Evolutionary conservation across 768 basidiomycete genomes (phyloP), one percentile per base, ranked within the genome.

Genomic region (Multifurca ochricompacta): DNA sequence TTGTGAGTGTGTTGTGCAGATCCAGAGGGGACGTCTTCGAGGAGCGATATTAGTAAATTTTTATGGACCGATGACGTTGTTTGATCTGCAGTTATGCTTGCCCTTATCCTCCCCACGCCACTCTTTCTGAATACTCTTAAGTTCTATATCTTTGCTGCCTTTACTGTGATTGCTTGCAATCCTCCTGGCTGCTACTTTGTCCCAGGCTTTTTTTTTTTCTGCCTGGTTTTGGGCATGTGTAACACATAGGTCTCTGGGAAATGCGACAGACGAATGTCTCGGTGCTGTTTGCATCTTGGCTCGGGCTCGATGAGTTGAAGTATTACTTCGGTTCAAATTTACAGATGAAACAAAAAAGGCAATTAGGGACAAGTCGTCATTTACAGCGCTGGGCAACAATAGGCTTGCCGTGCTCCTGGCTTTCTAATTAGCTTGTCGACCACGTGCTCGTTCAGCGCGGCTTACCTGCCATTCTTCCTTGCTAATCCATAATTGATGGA

Each of bases 401-500:
- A 6, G 80, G 73, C 63, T 80, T 85, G 43, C 90, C 91, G 62
- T 90, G 87, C 65, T 92, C 89, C 84, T 90, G 36, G 25, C 53
- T 18, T 35, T 44, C 1, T 43, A 14, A 34, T 47, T 13, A 32
- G 19, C 19, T 25, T n/a, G 14, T n/a, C 28, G 21, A 39, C 5
- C 23, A 4, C 37, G 46, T 28, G 27, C 28, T 8, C 46, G 25
- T 19, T 23, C 34, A 56, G 45, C 13, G 56, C 52, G 43, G 67
- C 81, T 39, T 56, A 89, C 91, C 79, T 89, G 81, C 85, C 90
- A 94, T 64, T 95, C 92, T 68, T 93, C 91, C 64, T 76, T 81
- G 69, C 90, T 91, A 65, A 95, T 92, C 92, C 92, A 94, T 46
- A 94, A 73, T 62, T 95, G 95, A 67, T 99, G 96, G 78, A 98